A percentile compares a stretch with the other conserved stretches of the same genome.
These are phyloP conservation scores for Beauveria pseudobassiana DNA, from an alignment of 2,329 filamentous ascomycete genomes.

Conservation along the genomic window DNA sequence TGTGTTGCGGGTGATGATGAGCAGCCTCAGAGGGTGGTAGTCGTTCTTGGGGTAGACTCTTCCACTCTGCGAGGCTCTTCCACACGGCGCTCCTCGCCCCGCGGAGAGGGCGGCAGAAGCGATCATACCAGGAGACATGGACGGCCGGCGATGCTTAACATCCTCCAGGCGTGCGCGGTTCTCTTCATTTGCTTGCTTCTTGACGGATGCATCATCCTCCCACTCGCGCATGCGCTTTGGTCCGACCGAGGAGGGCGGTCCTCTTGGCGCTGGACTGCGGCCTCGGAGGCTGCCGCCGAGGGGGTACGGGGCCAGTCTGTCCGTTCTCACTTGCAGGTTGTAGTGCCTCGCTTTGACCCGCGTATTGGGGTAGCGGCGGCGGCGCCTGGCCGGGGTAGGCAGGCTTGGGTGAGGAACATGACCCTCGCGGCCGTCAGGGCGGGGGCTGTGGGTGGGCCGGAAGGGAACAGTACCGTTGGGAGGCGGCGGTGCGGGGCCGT, in stretches of 20 bases:
- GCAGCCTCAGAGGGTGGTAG: constrained; percentile 88
- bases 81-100: constrained; percentile 56
- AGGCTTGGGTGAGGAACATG: constrained; percentile 82
- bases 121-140: constrained; percentile 67
- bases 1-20: constrained; percentile 58
- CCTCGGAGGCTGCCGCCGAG: constrained; percentile 49
- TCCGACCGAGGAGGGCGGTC: constrained; percentile 71
- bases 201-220: constrained; percentile 73
- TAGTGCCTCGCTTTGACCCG: constrained; percentile 60
- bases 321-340: constrained; percentile 54
- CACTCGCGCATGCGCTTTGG: constrained; percentile 86
- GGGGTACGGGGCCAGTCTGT: constrained; percentile 41
- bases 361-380: constrained; percentile 42
- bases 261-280: constrained; percentile 51
- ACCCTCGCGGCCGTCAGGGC: constrained; percentile 68
- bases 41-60: constrained; percentile 23
- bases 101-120: constrained; percentile 70
- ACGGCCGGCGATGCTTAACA: constrained; percentile 68
- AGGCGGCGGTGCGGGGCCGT: constrained; percentile 28
- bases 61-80: constrained; percentile 45
- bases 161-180: constrained; percentile 81
- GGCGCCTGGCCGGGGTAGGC: constrained; percentile 72
- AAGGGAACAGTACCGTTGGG: constrained; percentile 60
- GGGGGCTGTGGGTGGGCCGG: constrained; percentile 63
- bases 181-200: constrained; percentile 87